Conservation (phyloP, 495 filamentous ascomycete species). For the Lasiosphaeria ovina region DNA sequence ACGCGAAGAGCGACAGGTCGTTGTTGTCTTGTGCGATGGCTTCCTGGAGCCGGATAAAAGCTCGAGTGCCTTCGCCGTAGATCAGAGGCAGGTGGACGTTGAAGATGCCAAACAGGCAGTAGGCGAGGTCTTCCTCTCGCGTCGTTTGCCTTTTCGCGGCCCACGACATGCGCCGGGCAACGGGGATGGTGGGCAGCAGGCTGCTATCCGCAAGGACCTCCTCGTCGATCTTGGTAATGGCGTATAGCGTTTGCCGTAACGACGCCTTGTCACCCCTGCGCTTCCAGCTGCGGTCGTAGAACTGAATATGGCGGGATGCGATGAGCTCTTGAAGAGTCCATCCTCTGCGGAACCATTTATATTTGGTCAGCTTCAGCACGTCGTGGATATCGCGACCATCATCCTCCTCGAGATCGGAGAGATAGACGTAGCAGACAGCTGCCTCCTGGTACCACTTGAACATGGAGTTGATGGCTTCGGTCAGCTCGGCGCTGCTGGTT, state of each 20-base stretch:
- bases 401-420: too few species aligned
- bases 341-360: too few species aligned
- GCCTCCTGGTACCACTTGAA: too few species aligned
- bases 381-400: too few species aligned
- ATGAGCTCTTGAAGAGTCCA: too few species aligned
- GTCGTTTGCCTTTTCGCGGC: constrained; percentile 19
- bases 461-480: too few species aligned
- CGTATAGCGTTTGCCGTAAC: constrained; percentile 6
- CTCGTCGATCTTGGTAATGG: constrained; percentile 17
- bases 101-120: constrained; percentile 33
- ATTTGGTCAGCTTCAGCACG: too few species aligned
- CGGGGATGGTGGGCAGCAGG: constrained; percentile 7
- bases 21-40: constrained; percentile 21
- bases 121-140: constrained; percentile 25
- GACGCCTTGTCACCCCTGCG: constrained; percentile 17
- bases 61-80: constrained; percentile 23
- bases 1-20: constrained; percentile 20
- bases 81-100: constrained; percentile 21
- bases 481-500: too few species aligned
- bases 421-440: too few species aligned
- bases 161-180: constrained; percentile 28
- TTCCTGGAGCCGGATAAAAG: constrained; percentile 23
- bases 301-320: too few species aligned
- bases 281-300: constrained; percentile 27
- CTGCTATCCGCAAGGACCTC: constrained; percentile 10